Conservation (phyloP, 2,329 filamentous ascomycete genomes). For the Aciculosporium take region DNA sequence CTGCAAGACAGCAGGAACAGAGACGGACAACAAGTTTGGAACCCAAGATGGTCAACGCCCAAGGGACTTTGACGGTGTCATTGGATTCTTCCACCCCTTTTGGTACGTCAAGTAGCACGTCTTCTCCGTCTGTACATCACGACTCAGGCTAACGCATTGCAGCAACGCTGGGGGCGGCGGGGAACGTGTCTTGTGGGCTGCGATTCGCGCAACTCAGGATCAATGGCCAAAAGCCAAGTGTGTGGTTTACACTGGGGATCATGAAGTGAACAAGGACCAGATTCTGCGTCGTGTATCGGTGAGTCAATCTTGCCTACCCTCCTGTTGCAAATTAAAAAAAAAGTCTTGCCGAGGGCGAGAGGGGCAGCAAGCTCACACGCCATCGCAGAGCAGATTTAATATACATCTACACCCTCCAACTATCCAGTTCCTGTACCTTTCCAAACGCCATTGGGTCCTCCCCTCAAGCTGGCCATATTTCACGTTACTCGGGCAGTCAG, state of each 20-base stretch:
- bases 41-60: constrained; percentile 20
- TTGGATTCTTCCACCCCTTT: constrained; percentile 97
- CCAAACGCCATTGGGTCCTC: constrained; percentile 73
- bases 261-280: constrained; percentile 65
- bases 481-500: constrained; percentile 83
- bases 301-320: constrained; percentile 8
- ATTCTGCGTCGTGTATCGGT: constrained; percentile 70
- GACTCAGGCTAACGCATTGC: constrained; percentile 4
- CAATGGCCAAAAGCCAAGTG: constrained; percentile 81
- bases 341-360: too few species aligned
- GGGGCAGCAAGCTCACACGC: constrained; percentile 1
- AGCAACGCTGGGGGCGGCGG: constrained; percentile 94
- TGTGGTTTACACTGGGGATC: constrained; percentile 89
- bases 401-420: constrained; percentile 75
- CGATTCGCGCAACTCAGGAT: constrained; percentile 78
- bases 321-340: not conserved
- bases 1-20: constrained; percentile 55
- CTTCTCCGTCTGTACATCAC: not conserved
- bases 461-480: constrained; percentile 81
- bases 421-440: constrained; percentile 79
- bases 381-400: constrained; percentile 66
- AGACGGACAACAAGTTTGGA: constrained; percentile 34
- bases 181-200: constrained; percentile 91
- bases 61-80: constrained; percentile 64
- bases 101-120: constrained; percentile 57